These are phyloP conservation scores for Psilocybe subaeruginosa DNA, from an alignment of 768 basidiomycete genomes.

Conservation along the genomic window DNA sequence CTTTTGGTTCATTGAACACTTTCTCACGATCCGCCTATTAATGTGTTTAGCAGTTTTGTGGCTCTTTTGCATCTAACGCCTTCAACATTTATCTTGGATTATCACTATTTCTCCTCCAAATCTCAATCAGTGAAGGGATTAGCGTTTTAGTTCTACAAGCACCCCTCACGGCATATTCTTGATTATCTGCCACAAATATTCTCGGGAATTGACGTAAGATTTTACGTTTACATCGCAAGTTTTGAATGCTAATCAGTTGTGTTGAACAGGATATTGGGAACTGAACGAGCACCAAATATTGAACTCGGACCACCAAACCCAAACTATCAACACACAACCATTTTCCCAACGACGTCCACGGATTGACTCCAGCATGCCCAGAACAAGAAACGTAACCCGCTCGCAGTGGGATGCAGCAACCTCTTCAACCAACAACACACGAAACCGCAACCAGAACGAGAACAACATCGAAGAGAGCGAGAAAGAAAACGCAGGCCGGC, in stretches of 20 bases:
- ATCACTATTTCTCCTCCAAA: neutral
- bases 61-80: neutral
- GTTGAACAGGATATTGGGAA: too few relatives aligned
- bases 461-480: slow-evolving; percentile 20
- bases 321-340: too few relatives aligned
- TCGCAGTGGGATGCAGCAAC: slow-evolving; percentile 29
- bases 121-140: too few relatives aligned
- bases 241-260: neutral
- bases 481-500: slow-evolving; percentile 23
- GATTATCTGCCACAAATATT: neutral
- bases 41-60: neutral
- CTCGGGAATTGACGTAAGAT: neutral
- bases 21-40: neutral
- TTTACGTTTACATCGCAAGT: neutral
- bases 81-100: neutral
- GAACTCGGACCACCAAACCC: neutral
- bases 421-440: slow-evolving; percentile 8
- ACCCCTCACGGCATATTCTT: too few relatives aligned
- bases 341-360: neutral
- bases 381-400: slow-evolving; percentile 30
- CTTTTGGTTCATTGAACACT: neutral
- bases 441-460: slow-evolving; percentile 21
- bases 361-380: slow-evolving; percentile 25
- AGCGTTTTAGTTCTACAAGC: too few relatives aligned
- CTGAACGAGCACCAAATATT: too few relatives aligned